A percentile compares a stretch with the other conserved stretches of the same genome.
phyloP scores from a whole-genome alignment of 202 grass and related monocot genomes.

The Elaeis oleifera region DNA sequence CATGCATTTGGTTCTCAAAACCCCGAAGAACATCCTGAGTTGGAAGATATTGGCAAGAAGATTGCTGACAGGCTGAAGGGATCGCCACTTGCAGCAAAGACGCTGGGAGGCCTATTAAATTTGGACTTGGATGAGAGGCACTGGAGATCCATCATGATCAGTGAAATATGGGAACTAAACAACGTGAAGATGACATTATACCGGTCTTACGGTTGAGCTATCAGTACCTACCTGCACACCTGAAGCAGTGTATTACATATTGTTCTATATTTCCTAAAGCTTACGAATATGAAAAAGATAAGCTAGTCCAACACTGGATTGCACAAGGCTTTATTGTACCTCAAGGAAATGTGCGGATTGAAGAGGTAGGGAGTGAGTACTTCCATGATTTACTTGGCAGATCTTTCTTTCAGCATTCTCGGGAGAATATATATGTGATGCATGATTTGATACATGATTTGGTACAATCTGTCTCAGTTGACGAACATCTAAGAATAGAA shows the following conservation, averaged over 20 bases:
- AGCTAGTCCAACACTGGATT: slow-evolving; percentile 30
- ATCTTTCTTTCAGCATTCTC: slow-evolving; percentile 19
- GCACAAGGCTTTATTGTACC: slow-evolving; percentile 27
- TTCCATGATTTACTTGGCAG: slow-evolving; percentile 19
- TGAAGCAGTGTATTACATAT: slow-evolving; percentile 7
- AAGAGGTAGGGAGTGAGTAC: slow-evolving; percentile 12
- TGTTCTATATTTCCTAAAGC: slow-evolving; percentile 16
- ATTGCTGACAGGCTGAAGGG: slow-evolving; percentile 29
- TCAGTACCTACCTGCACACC: neutral
- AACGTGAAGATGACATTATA: slow-evolving; percentile 8
- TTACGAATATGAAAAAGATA: neutral
- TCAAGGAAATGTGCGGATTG: neutral
- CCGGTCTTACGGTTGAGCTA: slow-evolving; percentile 4
- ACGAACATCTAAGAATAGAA: slow-evolving; percentile 17
- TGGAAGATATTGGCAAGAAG: slow-evolving; percentile 28
- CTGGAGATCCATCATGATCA: slow-evolving; percentile 1
- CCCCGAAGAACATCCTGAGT: neutral
- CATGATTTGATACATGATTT: slow-evolving; percentile 40
- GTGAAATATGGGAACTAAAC: slow-evolving; percentile 13
- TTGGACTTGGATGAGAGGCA: neutral
- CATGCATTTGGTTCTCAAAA: slow-evolving; percentile 5
- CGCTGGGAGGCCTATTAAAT: slow-evolving; percentile 14
- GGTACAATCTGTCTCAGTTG: slow-evolving; percentile 15
- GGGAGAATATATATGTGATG: slow-evolving; percentile 5
- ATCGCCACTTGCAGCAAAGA: slow-evolving; percentile 35